phyloP scores from a whole-genome alignment of 805 yeast species.

The Candida hungchunana region DNA sequence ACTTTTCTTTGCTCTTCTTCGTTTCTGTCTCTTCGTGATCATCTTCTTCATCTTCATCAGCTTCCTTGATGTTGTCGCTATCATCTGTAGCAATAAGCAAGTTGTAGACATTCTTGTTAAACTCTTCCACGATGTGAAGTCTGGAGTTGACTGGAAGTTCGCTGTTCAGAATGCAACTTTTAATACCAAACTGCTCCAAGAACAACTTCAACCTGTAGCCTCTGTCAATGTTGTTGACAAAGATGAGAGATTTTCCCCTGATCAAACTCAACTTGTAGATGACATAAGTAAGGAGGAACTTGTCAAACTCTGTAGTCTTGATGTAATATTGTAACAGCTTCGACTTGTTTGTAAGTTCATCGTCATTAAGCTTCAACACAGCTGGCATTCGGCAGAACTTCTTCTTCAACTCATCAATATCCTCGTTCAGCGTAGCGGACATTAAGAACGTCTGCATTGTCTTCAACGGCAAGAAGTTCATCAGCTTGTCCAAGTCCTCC shows the following conservation, averaged over 20 bases:
- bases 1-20: slow-evolving; percentile 24
- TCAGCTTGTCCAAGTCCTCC: slow-evolving; percentile 71
- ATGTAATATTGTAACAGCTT: slow-evolving; percentile 83
- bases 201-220: slow-evolving; percentile 90
- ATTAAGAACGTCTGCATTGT: slow-evolving; percentile 84
- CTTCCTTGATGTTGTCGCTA: slow-evolving; percentile 53
- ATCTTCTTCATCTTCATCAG: slow-evolving; percentile 38
- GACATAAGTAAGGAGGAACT: slow-evolving; percentile 84
- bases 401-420: slow-evolving; percentile 68
- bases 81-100: slow-evolving; percentile 95
- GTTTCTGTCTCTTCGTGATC: slow-evolving; percentile 13
- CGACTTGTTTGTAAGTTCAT: slow-evolving; percentile 45
- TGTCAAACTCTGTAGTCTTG: slow-evolving; percentile 83
- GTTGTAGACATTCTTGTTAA: slow-evolving; percentile 82
- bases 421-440: slow-evolving; percentile 94
- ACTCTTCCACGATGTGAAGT: slow-evolving; percentile 92
- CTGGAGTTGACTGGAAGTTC: slow-evolving; percentile 92
- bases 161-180: slow-evolving; percentile 81
- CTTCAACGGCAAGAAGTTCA: slow-evolving; percentile 62
- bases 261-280: slow-evolving; percentile 84
- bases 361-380: slow-evolving; percentile 72
- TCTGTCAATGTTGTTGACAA: slow-evolving; percentile 92
- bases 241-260: slow-evolving; percentile 85
- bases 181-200: slow-evolving; percentile 91
- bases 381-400: slow-evolving; percentile 83